Conservation (phyloP, 176 grass and related monocot species). For the Tillandsia fasciculata region DNA sequence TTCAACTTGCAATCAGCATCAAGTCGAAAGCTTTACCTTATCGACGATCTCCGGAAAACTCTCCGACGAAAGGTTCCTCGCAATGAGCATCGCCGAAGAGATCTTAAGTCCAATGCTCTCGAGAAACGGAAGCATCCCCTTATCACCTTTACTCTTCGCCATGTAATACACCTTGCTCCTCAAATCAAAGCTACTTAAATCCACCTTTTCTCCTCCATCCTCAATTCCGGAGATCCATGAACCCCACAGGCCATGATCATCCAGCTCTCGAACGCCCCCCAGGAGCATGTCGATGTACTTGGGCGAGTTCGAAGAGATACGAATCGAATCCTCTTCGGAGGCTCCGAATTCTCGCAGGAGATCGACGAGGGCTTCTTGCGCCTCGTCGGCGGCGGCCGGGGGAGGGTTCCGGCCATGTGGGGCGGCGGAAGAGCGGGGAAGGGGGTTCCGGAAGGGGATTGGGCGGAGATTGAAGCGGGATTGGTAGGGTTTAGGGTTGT, state of each 20-base stretch:
- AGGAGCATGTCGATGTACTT: constrained; percentile 62
- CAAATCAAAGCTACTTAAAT: constrained; percentile 46
- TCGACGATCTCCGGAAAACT: constrained; percentile 50
- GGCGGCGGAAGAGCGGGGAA: neutral
- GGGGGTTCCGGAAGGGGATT: neutral
- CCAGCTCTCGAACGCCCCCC: constrained; percentile 55
- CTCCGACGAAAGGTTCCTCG: constrained; percentile 40
- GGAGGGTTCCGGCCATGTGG: neutral
- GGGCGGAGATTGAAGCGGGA: neutral
- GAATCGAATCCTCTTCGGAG: constrained; percentile 28
- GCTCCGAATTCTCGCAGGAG: constrained; percentile 45
- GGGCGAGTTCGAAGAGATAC: constrained; percentile 40
- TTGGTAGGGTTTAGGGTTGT: neutral
- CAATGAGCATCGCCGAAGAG: constrained; percentile 67
- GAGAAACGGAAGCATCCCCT: constrained; percentile 51
- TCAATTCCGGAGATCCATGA: constrained; percentile 48
- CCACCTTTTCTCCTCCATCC: constrained; percentile 12
- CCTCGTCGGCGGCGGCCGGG: constrained; percentile 9
- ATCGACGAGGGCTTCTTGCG: constrained; percentile 36
- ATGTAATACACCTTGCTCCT: constrained; percentile 78
- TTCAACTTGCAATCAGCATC: constrained; percentile 1
- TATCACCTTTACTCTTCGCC: constrained; percentile 64
- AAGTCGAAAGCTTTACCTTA: constrained; percentile 27
- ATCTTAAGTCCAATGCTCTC: constrained; percentile 73
- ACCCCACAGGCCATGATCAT: constrained; percentile 57